Evolutionary conservation across 768 basidiomycete genomes (phyloP), one percentile per base, ranked within the genome.

Genomic region (Clathrus columnatus): DNA sequence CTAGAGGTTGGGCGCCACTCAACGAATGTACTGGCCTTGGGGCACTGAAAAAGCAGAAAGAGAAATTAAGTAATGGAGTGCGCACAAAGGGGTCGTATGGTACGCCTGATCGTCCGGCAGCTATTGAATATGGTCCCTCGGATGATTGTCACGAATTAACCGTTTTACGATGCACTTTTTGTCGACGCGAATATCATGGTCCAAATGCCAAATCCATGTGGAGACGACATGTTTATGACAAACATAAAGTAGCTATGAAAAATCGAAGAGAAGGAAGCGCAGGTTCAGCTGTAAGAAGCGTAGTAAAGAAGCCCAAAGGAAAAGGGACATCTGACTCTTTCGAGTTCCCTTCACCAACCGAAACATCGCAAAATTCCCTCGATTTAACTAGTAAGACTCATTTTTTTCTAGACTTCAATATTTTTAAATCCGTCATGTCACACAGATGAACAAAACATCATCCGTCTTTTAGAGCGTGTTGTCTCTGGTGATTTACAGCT

Each of bases 121-220:
- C 84, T 84, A 84, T 85, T 7, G 85, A 91, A 57, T 53, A 48
- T 11, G 57, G 52, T 14, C 57, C 57, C 26, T 43, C 53, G 8
- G 57, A 54, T 21, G 57, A 58, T 42, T 49, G 54, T 28, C 87
- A 87, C 23, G 84, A 86, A 65, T 85, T 87, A 61, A 87, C 87
- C 7, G 72, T 85, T 17, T 74, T 91, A 23, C 76, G 88, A 48
- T 91, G 88, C 69, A 91, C 88, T 1, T 90, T 91, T 63, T 91
- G 88, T 62, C 73, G 89, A 61, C 77, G 89, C 60, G 85, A 83
- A 5, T 91, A 91, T 62, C 85, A 87, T 3, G 88, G 88, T 10
- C 85, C 88, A 28, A 91, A 91, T 65, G 89, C 88, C 5, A 90
- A 91, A 69, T 90, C 87, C 64, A 91, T 91, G 88, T 91, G 88